A percentile compares a stretch with the other conserved stretches of the same genome.
These are phyloP conservation scores for Fraxinus sp. DNA, from an alignment of 305 asterid genomes.

Conservation along the genomic window DNA sequence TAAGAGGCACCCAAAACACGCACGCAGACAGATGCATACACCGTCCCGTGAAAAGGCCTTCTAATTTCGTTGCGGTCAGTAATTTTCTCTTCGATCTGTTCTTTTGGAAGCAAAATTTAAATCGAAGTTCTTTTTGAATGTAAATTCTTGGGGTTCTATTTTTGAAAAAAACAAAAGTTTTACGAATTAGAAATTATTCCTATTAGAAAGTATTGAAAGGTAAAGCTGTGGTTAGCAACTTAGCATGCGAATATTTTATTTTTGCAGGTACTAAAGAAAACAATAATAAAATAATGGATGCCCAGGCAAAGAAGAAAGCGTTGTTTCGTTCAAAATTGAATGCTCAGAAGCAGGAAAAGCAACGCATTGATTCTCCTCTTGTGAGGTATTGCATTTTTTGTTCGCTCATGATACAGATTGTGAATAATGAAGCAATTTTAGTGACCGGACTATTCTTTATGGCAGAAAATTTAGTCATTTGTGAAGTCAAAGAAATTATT, in stretches of 20 bases:
- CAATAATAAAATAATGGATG: conserved; percentile 42
- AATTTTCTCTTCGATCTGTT: background rate
- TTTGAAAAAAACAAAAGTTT: background rate
- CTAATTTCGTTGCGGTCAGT: background rate
- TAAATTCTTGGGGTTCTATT: background rate
- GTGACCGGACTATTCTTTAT: background rate
- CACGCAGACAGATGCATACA: background rate
- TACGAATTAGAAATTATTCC: background rate
- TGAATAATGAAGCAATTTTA: conserved; percentile 4
- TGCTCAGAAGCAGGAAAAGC: conserved; percentile 62
- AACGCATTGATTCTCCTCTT: conserved; percentile 77
- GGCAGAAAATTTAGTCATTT: background rate
- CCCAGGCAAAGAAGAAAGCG: conserved; percentile 69
- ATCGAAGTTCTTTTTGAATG: background rate
- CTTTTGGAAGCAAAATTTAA: background rate
- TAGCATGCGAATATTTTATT: background rate
- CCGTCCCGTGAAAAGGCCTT: background rate
- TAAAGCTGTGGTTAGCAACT: background rate
- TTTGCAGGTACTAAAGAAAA: background rate
- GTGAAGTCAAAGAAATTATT: background rate
- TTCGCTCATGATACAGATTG: conserved; percentile 2
- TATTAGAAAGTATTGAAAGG: background rate
- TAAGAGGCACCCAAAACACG: background rate
- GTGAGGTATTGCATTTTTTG: conserved; percentile 51
- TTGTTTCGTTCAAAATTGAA: conserved; percentile 67